Percentiles rank a stretch among this genome's conserved stretches.
Conservation (phyloP, 345 rosid species). For the Melastoma malabathricum region DNA sequence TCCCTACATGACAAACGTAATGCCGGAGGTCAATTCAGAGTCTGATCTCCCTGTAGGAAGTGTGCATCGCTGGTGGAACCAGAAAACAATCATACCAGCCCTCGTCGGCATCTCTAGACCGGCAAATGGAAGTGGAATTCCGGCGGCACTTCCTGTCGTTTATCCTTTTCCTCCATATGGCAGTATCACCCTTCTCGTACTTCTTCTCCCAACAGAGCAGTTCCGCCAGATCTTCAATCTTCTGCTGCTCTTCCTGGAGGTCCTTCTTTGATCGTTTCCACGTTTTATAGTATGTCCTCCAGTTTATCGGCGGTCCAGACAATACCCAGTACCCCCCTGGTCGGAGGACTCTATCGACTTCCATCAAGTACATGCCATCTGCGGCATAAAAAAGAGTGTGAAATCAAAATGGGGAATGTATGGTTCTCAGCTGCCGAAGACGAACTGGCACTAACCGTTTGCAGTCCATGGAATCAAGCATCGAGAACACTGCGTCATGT, state of each 20-base stretch:
- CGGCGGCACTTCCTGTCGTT: slow-evolving; percentile 54
- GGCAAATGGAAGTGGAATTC: slow-evolving; percentile 33
- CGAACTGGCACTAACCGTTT: slow-evolving; percentile 36
- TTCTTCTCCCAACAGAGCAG: slow-evolving; percentile 96
- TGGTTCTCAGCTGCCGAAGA: not conserved
- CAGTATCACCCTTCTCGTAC: slow-evolving; percentile 92
- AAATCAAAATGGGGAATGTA: not conserved
- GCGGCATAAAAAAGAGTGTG: slow-evolving; percentile 1
- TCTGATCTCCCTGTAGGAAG: too few species aligned
- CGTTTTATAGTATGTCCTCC: slow-evolving; percentile 77
- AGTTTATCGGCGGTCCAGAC: slow-evolving; percentile 95
- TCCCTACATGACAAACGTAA: slow-evolving; percentile 27
- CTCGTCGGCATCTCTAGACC: slow-evolving; percentile 40
- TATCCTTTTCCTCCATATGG: slow-evolving; percentile 57
- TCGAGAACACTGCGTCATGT: slow-evolving; percentile 98
- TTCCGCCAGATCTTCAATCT: slow-evolving; percentile 70
- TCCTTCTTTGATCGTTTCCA: slow-evolving; percentile 81
- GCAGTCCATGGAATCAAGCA: slow-evolving; percentile 89
- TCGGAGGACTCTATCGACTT: slow-evolving; percentile 91
- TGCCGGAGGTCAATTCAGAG: not conserved
- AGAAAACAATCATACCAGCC: slow-evolving; percentile 36
- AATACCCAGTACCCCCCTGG: slow-evolving; percentile 98
- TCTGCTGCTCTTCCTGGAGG: slow-evolving; percentile 70
- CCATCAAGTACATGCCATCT: slow-evolving; percentile 87
- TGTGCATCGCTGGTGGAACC: not conserved